A percentile compares a stretch with the other conserved stretches of the same genome.
phyloP scores from a whole-genome alignment of 179 eudicot species.

The Spinacia oleracea region DNA sequence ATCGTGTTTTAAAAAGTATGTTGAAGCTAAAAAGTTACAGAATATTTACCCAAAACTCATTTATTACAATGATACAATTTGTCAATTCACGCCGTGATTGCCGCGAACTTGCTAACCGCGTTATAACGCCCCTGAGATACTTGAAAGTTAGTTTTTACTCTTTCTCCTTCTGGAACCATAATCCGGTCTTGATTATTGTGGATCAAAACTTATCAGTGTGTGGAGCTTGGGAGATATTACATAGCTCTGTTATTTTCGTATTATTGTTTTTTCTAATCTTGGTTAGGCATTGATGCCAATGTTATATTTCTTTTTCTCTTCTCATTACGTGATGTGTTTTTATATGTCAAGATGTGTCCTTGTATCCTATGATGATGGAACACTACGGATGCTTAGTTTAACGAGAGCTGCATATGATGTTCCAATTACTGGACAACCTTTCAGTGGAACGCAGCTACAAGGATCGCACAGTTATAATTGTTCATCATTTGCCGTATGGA shows the following conservation, averaged over 20 bases:
- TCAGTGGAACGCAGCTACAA: slow-evolving; percentile 56
- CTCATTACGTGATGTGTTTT: slow-evolving; percentile 22
- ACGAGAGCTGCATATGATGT: slow-evolving; percentile 62
- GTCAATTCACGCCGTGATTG: no score
- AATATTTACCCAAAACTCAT: no score
- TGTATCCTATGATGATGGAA: slow-evolving; percentile 78
- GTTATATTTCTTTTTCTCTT: not conserved
- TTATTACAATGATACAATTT: no score
- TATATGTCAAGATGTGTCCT: slow-evolving; percentile 57
- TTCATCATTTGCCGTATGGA: slow-evolving; percentile 78
- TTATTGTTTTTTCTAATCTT: no score
- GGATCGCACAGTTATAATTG: slow-evolving; percentile 63
- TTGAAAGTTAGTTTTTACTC: no score
- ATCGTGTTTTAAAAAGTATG: no score
- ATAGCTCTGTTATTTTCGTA: no score
- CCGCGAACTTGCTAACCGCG: no score
- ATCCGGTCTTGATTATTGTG: not conserved
- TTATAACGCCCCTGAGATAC: no score
- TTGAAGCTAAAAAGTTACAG: no score
- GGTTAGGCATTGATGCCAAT: not conserved
- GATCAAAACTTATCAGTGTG: not conserved
- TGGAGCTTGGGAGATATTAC: no score
- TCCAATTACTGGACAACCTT: slow-evolving; percentile 75
- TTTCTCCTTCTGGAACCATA: not conserved
- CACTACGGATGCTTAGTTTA: slow-evolving; percentile 65